Conservation (phyloP, 2,329 filamentous ascomycete genomes). For the Fusarium dlaminii region DNA sequence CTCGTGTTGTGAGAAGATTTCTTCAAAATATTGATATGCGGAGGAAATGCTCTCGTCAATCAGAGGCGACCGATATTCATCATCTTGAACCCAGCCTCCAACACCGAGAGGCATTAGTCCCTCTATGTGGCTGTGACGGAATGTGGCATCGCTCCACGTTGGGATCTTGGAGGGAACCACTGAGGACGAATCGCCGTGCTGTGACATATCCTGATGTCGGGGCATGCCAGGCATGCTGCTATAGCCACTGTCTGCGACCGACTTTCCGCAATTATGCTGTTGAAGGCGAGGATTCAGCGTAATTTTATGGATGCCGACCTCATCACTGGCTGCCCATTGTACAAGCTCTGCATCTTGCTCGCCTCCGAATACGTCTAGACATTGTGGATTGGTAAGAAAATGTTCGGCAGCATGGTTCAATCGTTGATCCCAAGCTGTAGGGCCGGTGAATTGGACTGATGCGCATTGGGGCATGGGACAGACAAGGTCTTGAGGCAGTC, state of each 20-base stretch:
- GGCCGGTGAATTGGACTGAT: fast-evolving
- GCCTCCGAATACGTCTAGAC: fast-evolving
- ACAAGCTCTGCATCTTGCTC: fast-evolving
- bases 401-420: fast-evolving
- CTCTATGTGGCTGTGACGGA: no score
- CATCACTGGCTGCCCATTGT: fast-evolving
- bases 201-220: fast-evolving
- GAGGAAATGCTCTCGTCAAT: neutral
- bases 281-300: fast-evolving
- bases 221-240: neutral
- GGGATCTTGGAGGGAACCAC: fast-evolving
- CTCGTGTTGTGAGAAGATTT: fast-evolving
- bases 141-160: neutral
- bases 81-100: neutral
- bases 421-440: fast-evolving
- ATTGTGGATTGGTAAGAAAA: fast-evolving
- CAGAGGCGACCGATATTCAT: fast-evolving
- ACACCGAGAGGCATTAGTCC: neutral
- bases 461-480: neutral
- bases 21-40: fast-evolving
- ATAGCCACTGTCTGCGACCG: neutral
- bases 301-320: fast-evolving
- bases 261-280: fast-evolving
- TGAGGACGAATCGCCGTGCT: fast-evolving
- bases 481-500: fast-evolving